Percentiles rank a stretch among this genome's conserved stretches.
phyloP scores from a whole-genome alignment of 495 filamentous ascomycete species.

The Astrocystis sublimbata region DNA sequence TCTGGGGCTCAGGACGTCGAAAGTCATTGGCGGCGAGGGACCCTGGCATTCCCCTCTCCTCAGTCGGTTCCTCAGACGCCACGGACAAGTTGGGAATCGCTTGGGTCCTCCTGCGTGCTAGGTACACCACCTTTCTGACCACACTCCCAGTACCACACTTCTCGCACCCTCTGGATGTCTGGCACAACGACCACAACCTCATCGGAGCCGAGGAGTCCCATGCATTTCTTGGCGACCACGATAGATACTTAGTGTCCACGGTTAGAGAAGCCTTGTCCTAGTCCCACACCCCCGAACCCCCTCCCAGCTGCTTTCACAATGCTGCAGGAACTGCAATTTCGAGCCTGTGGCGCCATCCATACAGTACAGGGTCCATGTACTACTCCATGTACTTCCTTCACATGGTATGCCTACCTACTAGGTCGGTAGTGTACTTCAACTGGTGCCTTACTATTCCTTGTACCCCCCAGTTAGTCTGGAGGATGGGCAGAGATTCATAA shows the following conservation, averaged over 20 bases:
- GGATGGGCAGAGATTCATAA: constrained; percentile 15
- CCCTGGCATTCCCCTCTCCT: not conserved
- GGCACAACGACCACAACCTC: constrained; percentile 6
- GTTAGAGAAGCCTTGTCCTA: constrained; percentile 11
- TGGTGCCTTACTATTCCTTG: constrained; percentile 11
- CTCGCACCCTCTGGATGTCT: not conserved
- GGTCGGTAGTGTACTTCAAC: not conserved
- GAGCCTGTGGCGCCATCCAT: constrained; percentile 11
- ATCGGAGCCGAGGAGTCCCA: constrained; percentile 18
- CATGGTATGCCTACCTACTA: constrained; percentile 10
- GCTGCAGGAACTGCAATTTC: constrained; percentile 22
- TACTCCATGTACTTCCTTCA: constrained; percentile 2
- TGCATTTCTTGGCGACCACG: constrained; percentile 9
- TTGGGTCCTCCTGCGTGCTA: no score
- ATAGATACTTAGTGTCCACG: no score
- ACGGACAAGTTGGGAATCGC: not conserved
- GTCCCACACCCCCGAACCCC: constrained; percentile 17
- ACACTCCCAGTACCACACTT: not conserved
- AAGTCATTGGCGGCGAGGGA: not conserved
- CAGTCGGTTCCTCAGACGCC: constrained; percentile 11
- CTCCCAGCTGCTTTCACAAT: constrained; percentile 8
- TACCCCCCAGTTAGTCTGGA: constrained; percentile 4
- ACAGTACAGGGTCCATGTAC: constrained; percentile 12
- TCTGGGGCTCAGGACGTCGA: constrained; percentile 12
- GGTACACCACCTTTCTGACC: constrained; percentile 1